Percentiles rank a stretch among this genome's conserved stretches.
Conservation (phyloP, 495 filamentous ascomycete genomes). For the Penicillium soppii region DNA sequence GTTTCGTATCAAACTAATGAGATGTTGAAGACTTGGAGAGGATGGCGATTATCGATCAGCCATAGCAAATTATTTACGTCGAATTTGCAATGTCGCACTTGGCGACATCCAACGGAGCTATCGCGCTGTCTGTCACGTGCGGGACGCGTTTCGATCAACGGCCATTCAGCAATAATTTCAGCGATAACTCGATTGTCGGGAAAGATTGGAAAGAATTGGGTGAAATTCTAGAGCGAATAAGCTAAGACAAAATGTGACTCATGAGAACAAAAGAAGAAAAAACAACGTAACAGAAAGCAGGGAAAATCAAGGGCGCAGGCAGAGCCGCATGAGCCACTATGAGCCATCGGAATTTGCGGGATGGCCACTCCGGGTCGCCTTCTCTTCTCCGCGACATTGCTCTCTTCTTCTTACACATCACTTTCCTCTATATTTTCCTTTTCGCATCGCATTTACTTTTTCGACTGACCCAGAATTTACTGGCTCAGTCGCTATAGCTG, state of each 20-base stretch:
- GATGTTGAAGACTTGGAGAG: neutral
- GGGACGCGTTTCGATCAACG: neutral
- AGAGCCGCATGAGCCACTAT: conserved; percentile 1
- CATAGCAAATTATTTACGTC: neutral
- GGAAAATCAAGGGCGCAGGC: neutral
- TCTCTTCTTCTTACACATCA: conserved; percentile 13
- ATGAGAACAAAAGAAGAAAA: neutral
- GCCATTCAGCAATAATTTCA: neutral
- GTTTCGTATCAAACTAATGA: neutral
- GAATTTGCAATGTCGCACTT: neutral
- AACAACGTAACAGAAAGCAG: neutral
- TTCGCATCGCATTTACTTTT: conserved; percentile 5
- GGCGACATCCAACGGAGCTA: neutral
- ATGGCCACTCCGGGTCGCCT: conserved; percentile 18
- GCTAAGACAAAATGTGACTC: neutral
- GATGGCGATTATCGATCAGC: neutral
- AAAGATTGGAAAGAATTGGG: neutral
- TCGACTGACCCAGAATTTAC: conserved; percentile 45
- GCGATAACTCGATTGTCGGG: neutral
- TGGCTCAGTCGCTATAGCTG: conserved; percentile 66
- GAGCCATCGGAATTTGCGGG: conserved; percentile 8
- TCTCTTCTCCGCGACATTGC: conserved; percentile 11
- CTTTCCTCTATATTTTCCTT: conserved; percentile 10
- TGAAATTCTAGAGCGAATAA: no score
- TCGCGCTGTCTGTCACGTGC: conserved; percentile 3